A percentile compares a stretch with the other conserved stretches of the same genome.
These are phyloP conservation scores for Gaertneriomyces sp. DNA, from an alignment of 192 early-diverging fungal genomes.

Conservation along the genomic window DNA sequence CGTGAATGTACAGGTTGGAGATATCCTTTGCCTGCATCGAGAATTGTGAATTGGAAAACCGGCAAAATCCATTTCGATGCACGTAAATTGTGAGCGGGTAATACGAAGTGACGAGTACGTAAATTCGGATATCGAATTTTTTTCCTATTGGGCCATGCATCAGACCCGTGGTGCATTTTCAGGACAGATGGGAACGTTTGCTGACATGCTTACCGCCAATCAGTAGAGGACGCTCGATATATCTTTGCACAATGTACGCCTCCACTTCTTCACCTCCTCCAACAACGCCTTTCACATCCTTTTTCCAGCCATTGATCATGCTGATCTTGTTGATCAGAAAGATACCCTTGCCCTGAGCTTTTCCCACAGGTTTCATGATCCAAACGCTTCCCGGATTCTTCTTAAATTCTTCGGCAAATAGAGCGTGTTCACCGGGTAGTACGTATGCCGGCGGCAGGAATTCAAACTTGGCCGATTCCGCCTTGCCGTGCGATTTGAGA, in stretches of 20 bases:
- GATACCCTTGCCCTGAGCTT: conserved; percentile 67
- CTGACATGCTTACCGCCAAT: conserved; percentile 48
- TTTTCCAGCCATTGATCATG: conserved; percentile 58
- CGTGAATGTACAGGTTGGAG: conserved; percentile 63
- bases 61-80: conserved; percentile 62
- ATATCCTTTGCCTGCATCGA: conserved; percentile 65
- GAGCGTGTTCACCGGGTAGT: conserved; percentile 59
- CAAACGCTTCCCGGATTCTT: conserved; percentile 57
- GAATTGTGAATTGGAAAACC: conserved; percentile 60
- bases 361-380: conserved; percentile 70
- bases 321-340: conserved; percentile 62
- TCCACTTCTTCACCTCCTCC: conserved; percentile 39
- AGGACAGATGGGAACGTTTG: neutral
- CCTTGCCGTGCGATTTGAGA: conserved; percentile 55
- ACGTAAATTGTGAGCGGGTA: conserved; percentile 58
- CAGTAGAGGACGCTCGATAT: conserved; percentile 61
- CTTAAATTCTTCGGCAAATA: conserved; percentile 67
- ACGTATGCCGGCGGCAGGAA: conserved; percentile 58
- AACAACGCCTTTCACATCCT: conserved; percentile 40
- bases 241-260: conserved; percentile 63
- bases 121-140: conserved; percentile 62
- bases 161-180: neutral
- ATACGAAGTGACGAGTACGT: conserved; percentile 60
- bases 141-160: conserved; percentile 38
- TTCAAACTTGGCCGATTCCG: conserved; percentile 55